Conservation (phyloP, 192 early-diverging fungal species). For the Spizellomyces punctatus region DNA sequence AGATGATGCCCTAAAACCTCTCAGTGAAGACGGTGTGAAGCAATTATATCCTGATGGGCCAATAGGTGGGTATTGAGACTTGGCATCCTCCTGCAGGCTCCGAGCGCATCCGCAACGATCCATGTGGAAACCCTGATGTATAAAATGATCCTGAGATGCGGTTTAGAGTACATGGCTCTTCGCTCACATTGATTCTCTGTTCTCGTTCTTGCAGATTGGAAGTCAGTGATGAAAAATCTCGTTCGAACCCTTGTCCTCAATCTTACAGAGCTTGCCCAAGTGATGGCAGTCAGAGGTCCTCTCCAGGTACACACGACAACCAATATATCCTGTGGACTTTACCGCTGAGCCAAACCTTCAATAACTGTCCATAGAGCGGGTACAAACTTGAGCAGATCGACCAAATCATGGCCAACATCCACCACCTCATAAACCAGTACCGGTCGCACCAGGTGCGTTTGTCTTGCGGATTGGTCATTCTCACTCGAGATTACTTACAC, state of each 20-base stretch:
- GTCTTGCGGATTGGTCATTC: neutral
- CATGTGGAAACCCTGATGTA: neutral
- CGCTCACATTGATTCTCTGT: no score
- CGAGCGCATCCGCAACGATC: neutral
- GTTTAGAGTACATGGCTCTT: no score
- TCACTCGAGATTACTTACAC: neutral
- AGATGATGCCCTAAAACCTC: constrained; percentile 1
- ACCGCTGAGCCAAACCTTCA: no score
- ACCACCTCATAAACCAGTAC: constrained; percentile 84
- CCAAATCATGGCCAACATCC: constrained; percentile 75
- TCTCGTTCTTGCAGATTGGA: constrained; percentile 4
- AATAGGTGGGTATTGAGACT: constrained; percentile 5
- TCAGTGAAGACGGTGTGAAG: constrained; percentile 11
- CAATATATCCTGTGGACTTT: no score
- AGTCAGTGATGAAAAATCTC: constrained; percentile 15
- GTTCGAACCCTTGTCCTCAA: neutral
- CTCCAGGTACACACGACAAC: no score
- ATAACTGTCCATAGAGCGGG: neutral
- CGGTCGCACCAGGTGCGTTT: constrained; percentile 70
- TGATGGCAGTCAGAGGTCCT: neutral
- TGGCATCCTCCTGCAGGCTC: neutral
- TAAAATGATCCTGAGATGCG: neutral
- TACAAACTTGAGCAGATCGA: constrained; percentile 66
- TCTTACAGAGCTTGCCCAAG: constrained; percentile 8
- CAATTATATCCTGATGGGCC: constrained; percentile 24